Evolutionary conservation across 1,139 yeast species (phyloP).

Genomic region (Scheffersomyces segobiensis): DNA sequence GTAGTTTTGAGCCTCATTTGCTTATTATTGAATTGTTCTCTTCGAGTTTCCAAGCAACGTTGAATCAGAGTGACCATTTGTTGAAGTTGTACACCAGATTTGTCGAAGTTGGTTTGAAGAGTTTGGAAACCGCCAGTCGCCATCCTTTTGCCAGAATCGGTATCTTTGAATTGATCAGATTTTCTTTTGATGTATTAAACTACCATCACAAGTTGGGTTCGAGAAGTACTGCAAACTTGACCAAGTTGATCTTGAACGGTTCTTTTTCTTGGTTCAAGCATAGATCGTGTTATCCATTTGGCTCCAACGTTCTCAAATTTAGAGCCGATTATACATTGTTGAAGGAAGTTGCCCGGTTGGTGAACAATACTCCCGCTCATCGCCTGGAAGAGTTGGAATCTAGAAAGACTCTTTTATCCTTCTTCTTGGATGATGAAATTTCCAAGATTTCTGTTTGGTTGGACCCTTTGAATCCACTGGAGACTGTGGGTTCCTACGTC

Average conservation of each 20-base stretch:
- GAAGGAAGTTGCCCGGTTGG: constrained; percentile 47
- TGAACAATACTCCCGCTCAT: constrained; percentile 24
- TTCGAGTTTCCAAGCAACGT: constrained; percentile 82
- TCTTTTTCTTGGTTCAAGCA: constrained; percentile 77
- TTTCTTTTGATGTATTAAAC: constrained; percentile 65
- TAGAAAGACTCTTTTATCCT: constrained; percentile 53
- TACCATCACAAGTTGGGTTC: constrained; percentile 54
- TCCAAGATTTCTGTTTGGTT: constrained; percentile 77
- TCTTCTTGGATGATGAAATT: constrained; percentile 77
- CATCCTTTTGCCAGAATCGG: constrained; percentile 81
- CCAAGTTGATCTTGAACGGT: constrained; percentile 60
- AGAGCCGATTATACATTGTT: constrained; percentile 68
- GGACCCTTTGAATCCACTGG: constrained; percentile 58
- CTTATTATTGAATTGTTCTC: constrained; percentile 66
- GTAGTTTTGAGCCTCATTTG: constrained; percentile 71
- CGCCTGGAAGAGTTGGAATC: constrained; percentile 29
- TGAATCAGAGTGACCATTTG: constrained; percentile 71
- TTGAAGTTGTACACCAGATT: constrained; percentile 69
- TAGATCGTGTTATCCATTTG: constrained; percentile 73
- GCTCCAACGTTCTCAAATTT: constrained; percentile 73
- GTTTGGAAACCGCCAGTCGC: constrained; percentile 59
- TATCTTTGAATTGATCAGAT: constrained; percentile 71
- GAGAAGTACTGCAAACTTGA: constrained; percentile 44
- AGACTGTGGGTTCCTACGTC: constrained; percentile 38
- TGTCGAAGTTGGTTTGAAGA: constrained; percentile 57